A percentile compares a stretch with the other conserved stretches of the same genome.
These are phyloP conservation scores for Licmophora abbreviata DNA, from an alignment of 108 stramenopile species.

Conservation along the genomic window DNA sequence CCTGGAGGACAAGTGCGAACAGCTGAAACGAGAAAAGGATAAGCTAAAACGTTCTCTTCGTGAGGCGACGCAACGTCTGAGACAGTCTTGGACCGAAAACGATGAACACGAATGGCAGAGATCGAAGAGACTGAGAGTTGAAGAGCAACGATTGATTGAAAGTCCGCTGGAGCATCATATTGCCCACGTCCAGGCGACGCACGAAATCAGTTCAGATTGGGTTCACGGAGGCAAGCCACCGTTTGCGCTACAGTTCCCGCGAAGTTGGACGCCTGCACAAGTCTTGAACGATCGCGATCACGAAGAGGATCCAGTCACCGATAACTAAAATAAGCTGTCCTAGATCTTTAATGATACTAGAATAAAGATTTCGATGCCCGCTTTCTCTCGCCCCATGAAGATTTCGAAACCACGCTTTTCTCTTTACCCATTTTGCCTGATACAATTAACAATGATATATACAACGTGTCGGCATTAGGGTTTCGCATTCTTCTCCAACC, in stretches of 20 bases:
- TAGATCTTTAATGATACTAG: too few species aligned
- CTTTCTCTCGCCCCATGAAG: too few species aligned
- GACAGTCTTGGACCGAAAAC: neutral
- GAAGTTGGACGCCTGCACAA: neutral
- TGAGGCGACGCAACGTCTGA: neutral
- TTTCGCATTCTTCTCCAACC: too few species aligned
- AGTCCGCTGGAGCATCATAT: constrained; percentile 2
- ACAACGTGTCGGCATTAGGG: too few species aligned
- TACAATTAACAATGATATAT: neutral
- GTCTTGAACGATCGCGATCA: too few species aligned
- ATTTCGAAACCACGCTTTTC: neutral
- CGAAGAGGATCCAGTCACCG: too few species aligned
- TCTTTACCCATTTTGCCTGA: neutral
- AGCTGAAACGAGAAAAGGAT: neutral
- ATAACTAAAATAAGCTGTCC: too few species aligned
- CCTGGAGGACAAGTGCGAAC: neutral
- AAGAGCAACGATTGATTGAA: neutral
- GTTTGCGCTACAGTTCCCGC: neutral
- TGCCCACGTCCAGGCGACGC: neutral
- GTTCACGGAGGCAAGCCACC: neutral
- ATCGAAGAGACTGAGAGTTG: neutral
- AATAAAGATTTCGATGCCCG: too few species aligned
- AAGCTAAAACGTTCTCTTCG: constrained; percentile 1
- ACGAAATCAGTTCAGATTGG: neutral
- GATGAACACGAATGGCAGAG: neutral